Conservation (phyloP, 768 basidiomycete species). For the Pulveroboletus sp. region DNA sequence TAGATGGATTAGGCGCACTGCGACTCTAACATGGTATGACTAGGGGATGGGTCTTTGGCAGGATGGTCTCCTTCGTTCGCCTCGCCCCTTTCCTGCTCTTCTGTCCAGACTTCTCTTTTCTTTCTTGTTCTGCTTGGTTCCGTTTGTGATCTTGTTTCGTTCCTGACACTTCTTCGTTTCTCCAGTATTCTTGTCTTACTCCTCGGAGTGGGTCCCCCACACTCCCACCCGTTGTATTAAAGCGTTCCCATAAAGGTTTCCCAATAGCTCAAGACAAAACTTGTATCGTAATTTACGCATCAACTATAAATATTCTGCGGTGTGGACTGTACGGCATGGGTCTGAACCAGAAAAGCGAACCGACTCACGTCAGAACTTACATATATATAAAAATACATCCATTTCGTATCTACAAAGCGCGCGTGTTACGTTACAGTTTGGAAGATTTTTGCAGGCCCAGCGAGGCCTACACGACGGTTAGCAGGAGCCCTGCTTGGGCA, state of each 20-base stretch:
- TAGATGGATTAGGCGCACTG: constrained; percentile 17
- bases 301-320: constrained; percentile 30
- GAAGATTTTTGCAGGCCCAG: too few relatives aligned
- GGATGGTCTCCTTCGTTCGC: not conserved
- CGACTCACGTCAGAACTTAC: too few relatives aligned
- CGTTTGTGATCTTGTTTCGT: constrained; percentile 7
- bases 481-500: too few relatives aligned
- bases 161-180: constrained; percentile 2
- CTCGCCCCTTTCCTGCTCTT: not conserved
- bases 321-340: not conserved
- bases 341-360: too few relatives aligned
- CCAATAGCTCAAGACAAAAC: constrained; percentile 16
- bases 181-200: not conserved
- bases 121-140: constrained; percentile 18
- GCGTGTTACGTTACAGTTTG: too few relatives aligned
- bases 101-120: constrained; percentile 4
- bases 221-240: constrained; percentile 15
- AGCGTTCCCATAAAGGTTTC: not conserved
- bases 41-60: constrained; percentile 5
- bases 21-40: constrained; percentile 9
- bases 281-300: constrained; percentile 32
- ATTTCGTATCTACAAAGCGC: too few relatives aligned
- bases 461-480: too few relatives aligned
- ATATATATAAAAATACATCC: too few relatives aligned
- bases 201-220: constrained; percentile 2